These are phyloP conservation scores for Penicillium egyptiacum DNA, from an alignment of 495 filamentous ascomycete species.

Conservation along the genomic window DNA sequence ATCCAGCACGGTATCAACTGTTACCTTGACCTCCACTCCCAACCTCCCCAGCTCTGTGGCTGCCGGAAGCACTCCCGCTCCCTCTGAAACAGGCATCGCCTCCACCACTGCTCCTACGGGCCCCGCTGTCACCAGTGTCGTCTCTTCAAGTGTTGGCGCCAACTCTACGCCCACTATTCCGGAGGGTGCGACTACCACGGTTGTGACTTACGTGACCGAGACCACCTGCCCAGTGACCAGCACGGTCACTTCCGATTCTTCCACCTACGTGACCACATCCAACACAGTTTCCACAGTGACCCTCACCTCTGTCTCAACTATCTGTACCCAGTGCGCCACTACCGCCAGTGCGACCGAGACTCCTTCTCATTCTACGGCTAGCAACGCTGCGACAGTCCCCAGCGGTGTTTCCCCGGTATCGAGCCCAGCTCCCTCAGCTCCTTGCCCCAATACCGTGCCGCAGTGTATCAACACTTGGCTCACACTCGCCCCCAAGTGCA, in stretches of 20 bases:
- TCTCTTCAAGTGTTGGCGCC: constrained; percentile 16
- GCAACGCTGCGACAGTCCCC: constrained; percentile 9
- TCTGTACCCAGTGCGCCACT: constrained; percentile 35
- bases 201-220: constrained; percentile 37
- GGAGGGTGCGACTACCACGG: constrained; percentile 27
- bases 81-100: constrained; percentile 9
- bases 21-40: constrained; percentile 30
- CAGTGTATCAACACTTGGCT: constrained; percentile 95
- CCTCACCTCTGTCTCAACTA: constrained; percentile 39
- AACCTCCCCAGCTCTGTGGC: constrained; percentile 11
- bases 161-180: constrained; percentile 12
- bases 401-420: constrained; percentile 21
- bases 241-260: constrained; percentile 19
- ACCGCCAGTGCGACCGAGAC: neutral
- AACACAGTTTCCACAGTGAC: constrained; percentile 40
- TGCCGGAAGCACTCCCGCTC: constrained; percentile 9
- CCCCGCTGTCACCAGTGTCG: constrained; percentile 22
- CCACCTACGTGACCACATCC: constrained; percentile 35
- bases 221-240: constrained; percentile 29
- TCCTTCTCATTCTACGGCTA: constrained; percentile 1
- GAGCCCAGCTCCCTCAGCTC: constrained; percentile 30
- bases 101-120: constrained; percentile 9
- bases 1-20: constrained; percentile 41
- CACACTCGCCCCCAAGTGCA: constrained; percentile 64
- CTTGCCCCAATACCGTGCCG: constrained; percentile 74